Evolutionary conservation across 441 rosid species (phyloP).

Genomic region (Erodium moschatum): DNA sequence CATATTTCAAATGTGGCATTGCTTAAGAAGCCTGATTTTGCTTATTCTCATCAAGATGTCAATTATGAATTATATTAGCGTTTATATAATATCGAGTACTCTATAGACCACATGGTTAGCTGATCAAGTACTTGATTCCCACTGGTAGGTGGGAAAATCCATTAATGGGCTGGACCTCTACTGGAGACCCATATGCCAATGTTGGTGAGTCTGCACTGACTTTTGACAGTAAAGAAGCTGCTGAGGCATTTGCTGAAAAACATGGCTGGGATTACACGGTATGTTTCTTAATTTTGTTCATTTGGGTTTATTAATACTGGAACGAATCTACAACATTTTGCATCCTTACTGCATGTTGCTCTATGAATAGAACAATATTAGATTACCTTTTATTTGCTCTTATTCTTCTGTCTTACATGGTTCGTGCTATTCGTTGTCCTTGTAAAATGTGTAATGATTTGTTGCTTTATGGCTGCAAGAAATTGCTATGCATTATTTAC

Average conservation of each 20-base stretch:
- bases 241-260: conserved; percentile 70
- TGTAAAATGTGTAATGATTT: background rate
- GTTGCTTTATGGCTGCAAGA: background rate
- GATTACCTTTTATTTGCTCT: conserved; percentile 1
- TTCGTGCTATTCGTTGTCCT: background rate
- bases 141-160: conserved; percentile 83
- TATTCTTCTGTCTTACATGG: background rate
- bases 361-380: background rate
- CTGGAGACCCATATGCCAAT: conserved; percentile 89
- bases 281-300: conserved; percentile 16
- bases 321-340: background rate
- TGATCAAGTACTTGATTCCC: conserved; percentile 4
- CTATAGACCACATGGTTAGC: background rate
- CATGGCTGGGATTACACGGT: conserved; percentile 87
- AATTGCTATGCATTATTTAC: background rate
- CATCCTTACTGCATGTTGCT: background rate
- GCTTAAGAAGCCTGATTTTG: background rate
- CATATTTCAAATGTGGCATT: background rate
- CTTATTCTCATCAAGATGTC: conserved; percentile 1
- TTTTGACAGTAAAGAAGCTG: conserved; percentile 69
- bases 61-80: conserved; percentile 2
- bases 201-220: conserved; percentile 69
- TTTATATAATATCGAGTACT: background rate
- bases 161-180: conserved; percentile 95
- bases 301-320: background rate